A percentile compares a stretch with the other conserved stretches of the same genome.
These are phyloP conservation scores for Colletotrichum abscissum DNA, from an alignment of 2,329 filamentous ascomycete genomes.

Conservation along the genomic window DNA sequence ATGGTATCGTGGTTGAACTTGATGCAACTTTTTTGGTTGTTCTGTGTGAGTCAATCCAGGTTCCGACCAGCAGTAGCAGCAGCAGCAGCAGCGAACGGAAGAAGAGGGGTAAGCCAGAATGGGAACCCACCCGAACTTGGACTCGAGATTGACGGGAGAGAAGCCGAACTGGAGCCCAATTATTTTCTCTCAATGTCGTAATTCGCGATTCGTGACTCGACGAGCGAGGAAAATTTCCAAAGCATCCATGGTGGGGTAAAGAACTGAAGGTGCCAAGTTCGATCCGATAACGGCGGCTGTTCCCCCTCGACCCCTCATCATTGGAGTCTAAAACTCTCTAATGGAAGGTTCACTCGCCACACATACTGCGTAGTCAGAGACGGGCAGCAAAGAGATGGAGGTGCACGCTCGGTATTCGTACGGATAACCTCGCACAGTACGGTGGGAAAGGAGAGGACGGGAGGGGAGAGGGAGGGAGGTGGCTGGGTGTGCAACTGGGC, in stretches of 20 bases:
- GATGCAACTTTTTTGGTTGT: not conserved
- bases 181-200: not conserved
- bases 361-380: too few species aligned
- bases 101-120: not conserved
- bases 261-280: not conserved
- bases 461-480: not conserved
- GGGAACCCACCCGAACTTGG: not conserved
- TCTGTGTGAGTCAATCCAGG: slow-evolving; percentile 6
- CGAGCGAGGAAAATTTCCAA: slow-evolving; percentile 17
- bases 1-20: slow-evolving; percentile 6
- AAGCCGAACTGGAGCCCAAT: not conserved
- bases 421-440: not conserved
- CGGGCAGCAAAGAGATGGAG: not conserved
- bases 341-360: not conserved
- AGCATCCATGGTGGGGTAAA: slow-evolving; percentile 27
- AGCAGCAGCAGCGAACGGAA: not conserved
- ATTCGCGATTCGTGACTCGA: slow-evolving; percentile 29
- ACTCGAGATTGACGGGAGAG: not conserved
- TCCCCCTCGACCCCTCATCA: not conserved
- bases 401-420: not conserved
- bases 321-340: not conserved
- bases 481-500: slow-evolving; percentile 1
- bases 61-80: not conserved
- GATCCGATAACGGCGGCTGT: slow-evolving; percentile 28
- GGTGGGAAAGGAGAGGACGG: not conserved